A percentile compares a stretch with the other conserved stretches of the same genome.
Evolutionary conservation across 768 basidiomycete species (phyloP).

Genomic region (Auricularia cornea): DNA sequence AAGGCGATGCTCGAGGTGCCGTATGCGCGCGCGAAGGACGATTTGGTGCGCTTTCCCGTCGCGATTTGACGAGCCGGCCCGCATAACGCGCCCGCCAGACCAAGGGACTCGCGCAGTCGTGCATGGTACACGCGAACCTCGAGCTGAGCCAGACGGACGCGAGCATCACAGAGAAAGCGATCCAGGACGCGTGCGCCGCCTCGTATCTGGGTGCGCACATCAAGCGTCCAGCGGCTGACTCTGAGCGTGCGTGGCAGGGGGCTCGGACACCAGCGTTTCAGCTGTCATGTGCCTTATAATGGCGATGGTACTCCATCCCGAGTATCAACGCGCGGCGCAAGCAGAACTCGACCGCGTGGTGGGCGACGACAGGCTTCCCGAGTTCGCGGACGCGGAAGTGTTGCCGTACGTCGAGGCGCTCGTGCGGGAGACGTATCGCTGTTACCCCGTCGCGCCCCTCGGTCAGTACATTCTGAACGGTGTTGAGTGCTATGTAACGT

Average conservation of each 20-base stretch:
- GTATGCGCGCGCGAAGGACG: too few relatives aligned
- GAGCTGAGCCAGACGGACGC: not conserved
- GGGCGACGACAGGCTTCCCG: slow-evolving; percentile 30
- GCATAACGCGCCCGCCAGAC: too few relatives aligned
- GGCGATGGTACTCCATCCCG: slow-evolving; percentile 32
- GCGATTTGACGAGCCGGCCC: too few relatives aligned
- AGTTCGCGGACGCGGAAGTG: slow-evolving; percentile 19
- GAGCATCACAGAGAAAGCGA: not conserved
- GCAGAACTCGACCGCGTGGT: slow-evolving; percentile 34
- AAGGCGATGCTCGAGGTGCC: too few relatives aligned
- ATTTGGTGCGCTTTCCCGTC: too few relatives aligned
- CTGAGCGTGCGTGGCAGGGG: too few relatives aligned
- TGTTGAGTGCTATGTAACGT: too few relatives aligned
- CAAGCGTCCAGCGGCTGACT: slow-evolving; percentile 38
- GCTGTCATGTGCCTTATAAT: slow-evolving; percentile 31
- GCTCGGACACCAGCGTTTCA: slow-evolving; percentile 5
- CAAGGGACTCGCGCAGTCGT: not conserved
- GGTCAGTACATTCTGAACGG: too few relatives aligned
- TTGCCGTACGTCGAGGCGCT: slow-evolving; percentile 32
- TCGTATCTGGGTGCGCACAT: slow-evolving; percentile 39
- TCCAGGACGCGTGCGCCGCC: slow-evolving; percentile 11
- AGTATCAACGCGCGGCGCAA: slow-evolving; percentile 29
- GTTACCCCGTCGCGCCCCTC: slow-evolving; percentile 15
- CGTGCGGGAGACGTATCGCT: slow-evolving; percentile 25
- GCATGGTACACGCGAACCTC: not conserved